Percentiles rank a stretch among this genome's conserved stretches.
These are phyloP conservation scores for Zoysia matrella DNA, from an alignment of 202 grass and related monocot genomes.

Conservation along the genomic window DNA sequence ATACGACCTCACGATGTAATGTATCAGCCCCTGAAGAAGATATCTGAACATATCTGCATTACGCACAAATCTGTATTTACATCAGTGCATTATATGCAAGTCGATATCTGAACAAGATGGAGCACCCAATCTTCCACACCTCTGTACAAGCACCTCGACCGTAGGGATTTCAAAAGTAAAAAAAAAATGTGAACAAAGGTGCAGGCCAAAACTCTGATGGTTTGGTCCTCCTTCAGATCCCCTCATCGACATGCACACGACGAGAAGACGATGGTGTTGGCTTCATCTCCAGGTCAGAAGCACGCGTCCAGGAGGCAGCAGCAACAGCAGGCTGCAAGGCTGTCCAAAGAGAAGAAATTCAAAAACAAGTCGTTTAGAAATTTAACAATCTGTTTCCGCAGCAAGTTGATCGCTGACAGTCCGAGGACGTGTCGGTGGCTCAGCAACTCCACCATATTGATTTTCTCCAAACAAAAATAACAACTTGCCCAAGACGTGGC, in stretches of 20 bases:
- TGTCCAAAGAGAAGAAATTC: neutral
- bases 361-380: neutral
- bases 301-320: slow-evolving; percentile 57
- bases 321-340: slow-evolving; percentile 43
- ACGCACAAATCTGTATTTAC: neutral
- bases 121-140: neutral
- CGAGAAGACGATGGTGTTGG: neutral
- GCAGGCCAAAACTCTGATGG: neutral
- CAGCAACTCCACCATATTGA: neutral
- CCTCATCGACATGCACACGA: neutral
- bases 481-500: neutral
- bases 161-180: too few species aligned
- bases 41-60: neutral
- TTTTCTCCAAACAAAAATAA: too few species aligned
- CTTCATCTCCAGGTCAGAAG: slow-evolving; percentile 15
- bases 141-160: neutral
- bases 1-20: neutral
- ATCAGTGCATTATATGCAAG: neutral
- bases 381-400: neutral
- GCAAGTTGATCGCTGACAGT: neutral
- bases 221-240: neutral
- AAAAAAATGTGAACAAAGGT: too few species aligned
- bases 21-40: neutral
- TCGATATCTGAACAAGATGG: neutral
- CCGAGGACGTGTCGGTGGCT: neutral